Conservation (phyloP, 495 filamentous ascomycete genomes). For the Xylaria palmicola region DNA sequence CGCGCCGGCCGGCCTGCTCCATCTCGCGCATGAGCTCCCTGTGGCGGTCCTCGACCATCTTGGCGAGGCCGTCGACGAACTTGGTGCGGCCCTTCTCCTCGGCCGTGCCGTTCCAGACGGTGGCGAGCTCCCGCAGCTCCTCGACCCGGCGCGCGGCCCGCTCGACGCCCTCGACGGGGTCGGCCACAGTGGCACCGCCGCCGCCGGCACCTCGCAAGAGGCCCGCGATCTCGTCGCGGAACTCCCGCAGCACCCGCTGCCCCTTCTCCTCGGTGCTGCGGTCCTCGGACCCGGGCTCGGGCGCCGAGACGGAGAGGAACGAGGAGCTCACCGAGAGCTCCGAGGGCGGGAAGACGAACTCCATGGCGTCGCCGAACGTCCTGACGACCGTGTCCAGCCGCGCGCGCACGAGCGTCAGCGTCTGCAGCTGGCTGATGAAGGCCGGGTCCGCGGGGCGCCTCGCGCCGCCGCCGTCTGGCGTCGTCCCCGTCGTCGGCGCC, state of each 20-base stretch:
- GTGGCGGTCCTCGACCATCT: constrained; percentile 58
- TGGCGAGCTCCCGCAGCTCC: constrained; percentile 65
- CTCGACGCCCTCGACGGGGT: constrained; percentile 58
- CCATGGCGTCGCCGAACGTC: constrained; percentile 89
- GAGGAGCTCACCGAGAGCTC: constrained; percentile 69
- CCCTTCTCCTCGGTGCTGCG: constrained; percentile 75
- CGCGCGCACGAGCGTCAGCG: constrained; percentile 74
- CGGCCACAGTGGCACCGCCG: too few species aligned
- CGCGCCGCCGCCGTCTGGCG: neutral
- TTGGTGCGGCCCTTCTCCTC: constrained; percentile 83
- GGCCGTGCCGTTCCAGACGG: constrained; percentile 89
- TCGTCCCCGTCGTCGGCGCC: neutral
- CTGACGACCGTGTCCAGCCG: constrained; percentile 83
- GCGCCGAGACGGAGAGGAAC: constrained; percentile 78
- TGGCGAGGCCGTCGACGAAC: constrained; percentile 76
- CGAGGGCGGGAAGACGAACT: constrained; percentile 84
- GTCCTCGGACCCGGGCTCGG: constrained; percentile 62
- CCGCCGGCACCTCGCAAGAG: constrained; percentile 55
- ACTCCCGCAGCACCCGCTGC: constrained; percentile 64
- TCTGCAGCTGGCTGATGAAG: constrained; percentile 76
- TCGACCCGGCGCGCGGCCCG: constrained; percentile 70
- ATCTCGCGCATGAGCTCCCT: constrained; percentile 55
- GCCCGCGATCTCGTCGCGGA: constrained; percentile 69
- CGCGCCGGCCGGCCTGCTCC: constrained; percentile 38
- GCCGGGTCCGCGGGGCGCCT: constrained; percentile 53